Conservation (phyloP, 148 eudicot species). For the Agrostemma githago region DNA sequence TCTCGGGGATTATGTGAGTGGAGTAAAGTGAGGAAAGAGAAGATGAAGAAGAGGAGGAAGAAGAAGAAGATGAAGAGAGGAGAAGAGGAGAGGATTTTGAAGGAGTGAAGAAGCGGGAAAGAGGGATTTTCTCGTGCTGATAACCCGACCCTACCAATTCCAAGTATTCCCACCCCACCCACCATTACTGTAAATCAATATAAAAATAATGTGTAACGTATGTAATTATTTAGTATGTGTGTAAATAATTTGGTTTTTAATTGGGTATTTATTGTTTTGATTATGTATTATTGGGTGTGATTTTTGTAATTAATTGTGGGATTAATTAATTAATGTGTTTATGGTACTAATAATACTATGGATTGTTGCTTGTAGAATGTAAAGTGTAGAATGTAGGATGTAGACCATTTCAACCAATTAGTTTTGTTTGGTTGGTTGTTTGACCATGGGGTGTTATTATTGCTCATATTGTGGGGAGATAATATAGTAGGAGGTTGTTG, state of each 20-base stretch:
- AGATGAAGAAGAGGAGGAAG: slow-evolving; percentile 5
- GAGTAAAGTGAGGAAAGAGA: slow-evolving; percentile 16
- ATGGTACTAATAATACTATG: too few species aligned
- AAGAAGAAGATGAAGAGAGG: slow-evolving; percentile 29
- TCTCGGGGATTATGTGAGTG: slow-evolving; percentile 20
- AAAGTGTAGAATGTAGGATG: too few species aligned
- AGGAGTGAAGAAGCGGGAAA: slow-evolving; percentile 27
- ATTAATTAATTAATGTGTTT: too few species aligned
- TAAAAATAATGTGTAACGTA: too few species aligned
- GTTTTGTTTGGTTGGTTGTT: too few species aligned
- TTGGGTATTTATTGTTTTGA: neutral
- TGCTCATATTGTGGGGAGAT: too few species aligned
- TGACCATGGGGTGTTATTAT: too few species aligned
- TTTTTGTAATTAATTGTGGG: too few species aligned
- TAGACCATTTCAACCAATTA: too few species aligned
- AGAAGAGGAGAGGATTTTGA: slow-evolving; percentile 24
- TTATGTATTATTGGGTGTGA: neutral
- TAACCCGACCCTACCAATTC: slow-evolving; percentile 28
- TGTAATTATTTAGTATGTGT: neutral
- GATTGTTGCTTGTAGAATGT: too few species aligned
- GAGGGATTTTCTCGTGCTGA: slow-evolving; percentile 34
- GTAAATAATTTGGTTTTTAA: too few species aligned
- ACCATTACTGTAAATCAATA: neutral
- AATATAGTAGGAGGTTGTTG: too few species aligned
- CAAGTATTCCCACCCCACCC: neutral